A percentile compares a stretch with the other conserved stretches of the same genome.
These are phyloP conservation scores for Cerioporus squamosus DNA, from an alignment of 1,284 basidiomycete genomes.

Conservation along the genomic window DNA sequence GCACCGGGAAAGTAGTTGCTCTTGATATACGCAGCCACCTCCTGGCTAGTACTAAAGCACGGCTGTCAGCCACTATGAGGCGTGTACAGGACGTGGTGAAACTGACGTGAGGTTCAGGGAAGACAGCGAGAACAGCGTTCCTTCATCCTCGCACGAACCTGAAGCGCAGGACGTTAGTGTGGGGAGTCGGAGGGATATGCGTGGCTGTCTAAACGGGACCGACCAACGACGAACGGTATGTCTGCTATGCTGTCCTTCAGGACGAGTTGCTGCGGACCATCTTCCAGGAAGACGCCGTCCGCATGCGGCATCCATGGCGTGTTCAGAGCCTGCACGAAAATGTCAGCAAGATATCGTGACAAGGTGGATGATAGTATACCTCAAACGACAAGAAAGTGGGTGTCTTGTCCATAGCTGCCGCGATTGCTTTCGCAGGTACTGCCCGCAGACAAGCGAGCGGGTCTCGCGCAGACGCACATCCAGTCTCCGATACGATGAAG, in stretches of 20 bases:
- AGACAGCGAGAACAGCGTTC: conserved; percentile 35
- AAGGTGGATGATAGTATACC: neutral
- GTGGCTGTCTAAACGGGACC: neutral
- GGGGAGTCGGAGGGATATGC: neutral
- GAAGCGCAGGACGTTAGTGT: neutral
- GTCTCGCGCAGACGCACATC: conserved; percentile 37
- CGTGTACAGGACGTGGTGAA: neutral
- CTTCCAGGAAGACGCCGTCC: conserved; percentile 42
- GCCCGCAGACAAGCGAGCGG: conserved; percentile 47
- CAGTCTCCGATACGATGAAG: conserved; percentile 34
- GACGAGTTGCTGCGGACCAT: conserved; percentile 18
- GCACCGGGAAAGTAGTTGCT: conserved; percentile 23
- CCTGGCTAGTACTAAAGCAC: conserved; percentile 15
- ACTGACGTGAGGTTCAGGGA: conserved; percentile 28
- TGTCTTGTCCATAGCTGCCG: conserved; percentile 35
- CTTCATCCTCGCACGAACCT: conserved; percentile 40
- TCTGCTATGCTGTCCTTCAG: conserved; percentile 27
- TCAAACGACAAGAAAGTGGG: conserved; percentile 34
- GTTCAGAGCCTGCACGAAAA: conserved; percentile 2
- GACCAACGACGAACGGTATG: conserved; percentile 34
- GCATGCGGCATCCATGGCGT: conserved; percentile 42
- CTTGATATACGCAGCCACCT: conserved; percentile 17
- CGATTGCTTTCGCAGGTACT: conserved; percentile 35
- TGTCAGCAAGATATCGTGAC: neutral
- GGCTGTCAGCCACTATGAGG: neutral